Percentiles rank a stretch among this genome's conserved stretches.
phyloP scores from a whole-genome alignment of 805 yeast genomes.

The Cephaloascus fragrans region DNA sequence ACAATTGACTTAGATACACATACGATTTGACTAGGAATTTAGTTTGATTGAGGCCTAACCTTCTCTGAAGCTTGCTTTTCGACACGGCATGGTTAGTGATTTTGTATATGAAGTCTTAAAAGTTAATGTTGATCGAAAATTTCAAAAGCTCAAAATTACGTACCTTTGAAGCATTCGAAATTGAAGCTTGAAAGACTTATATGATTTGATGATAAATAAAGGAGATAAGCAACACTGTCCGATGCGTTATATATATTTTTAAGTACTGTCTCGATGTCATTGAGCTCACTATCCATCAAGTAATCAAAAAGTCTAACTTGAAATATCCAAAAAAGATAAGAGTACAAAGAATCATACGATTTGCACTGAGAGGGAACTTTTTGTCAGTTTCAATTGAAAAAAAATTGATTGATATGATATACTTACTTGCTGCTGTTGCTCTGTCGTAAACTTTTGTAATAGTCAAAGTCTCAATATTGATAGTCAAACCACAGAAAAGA shows the following conservation, averaged over 20 bases:
- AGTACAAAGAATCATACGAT: conserved; percentile 12
- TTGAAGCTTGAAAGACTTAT: background rate
- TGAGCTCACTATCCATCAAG: conserved; percentile 7
- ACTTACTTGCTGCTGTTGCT: background rate
- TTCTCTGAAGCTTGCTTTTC: too few species aligned
- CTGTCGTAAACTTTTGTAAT: conserved; percentile 7
- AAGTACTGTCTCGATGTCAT: conserved; percentile 4
- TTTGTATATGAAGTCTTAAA: too few species aligned
- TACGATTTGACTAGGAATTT: too few species aligned
- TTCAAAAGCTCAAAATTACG: too few species aligned
- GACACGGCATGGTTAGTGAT: too few species aligned
- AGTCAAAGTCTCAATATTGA: conserved; percentile 12
- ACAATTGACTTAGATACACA: too few species aligned
- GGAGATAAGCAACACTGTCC: conserved; percentile 4
- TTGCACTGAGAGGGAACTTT: background rate
- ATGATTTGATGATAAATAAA: conserved; percentile 1
- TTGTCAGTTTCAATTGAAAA: conserved; percentile 3
- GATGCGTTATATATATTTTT: conserved; percentile 6
- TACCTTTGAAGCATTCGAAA: conserved; percentile 1
- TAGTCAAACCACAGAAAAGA: conserved; percentile 20
- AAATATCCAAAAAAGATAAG: conserved; percentile 14
- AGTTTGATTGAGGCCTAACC: too few species aligned
- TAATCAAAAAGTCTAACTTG: conserved; percentile 10
- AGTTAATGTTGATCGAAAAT: too few species aligned
- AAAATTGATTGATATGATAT: too few species aligned